Evolutionary conservation across 441 rosid genomes (phyloP).

Genomic region (Eugenia klotzschiana): DNA sequence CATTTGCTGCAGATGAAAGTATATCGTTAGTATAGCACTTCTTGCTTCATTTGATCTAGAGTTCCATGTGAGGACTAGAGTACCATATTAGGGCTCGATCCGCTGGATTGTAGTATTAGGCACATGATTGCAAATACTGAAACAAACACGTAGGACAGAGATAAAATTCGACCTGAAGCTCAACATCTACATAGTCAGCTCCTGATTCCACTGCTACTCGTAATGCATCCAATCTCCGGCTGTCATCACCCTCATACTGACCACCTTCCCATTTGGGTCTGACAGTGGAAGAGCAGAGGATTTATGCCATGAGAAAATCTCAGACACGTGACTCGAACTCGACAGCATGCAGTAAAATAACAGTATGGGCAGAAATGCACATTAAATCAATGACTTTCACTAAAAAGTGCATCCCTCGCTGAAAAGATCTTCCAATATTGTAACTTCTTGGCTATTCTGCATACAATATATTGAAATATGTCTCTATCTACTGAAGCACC

Average conservation of each 20-base stretch:
- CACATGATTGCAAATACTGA: neutral
- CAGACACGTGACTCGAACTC: neutral
- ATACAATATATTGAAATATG: neutral
- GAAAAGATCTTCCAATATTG: neutral
- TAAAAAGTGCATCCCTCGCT: neutral
- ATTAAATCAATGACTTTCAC: neutral
- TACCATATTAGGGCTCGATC: neutral
- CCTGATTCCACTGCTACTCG: conserved; percentile 39
- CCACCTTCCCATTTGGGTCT: conserved; percentile 65
- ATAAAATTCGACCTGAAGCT: conserved; percentile 22
- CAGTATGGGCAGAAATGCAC: neutral
- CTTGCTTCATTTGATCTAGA: neutral
- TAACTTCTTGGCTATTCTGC: neutral
- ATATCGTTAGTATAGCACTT: neutral
- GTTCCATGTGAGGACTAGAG: neutral
- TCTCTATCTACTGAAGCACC: neutral
- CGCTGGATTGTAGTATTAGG: neutral
- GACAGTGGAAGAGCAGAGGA: neutral
- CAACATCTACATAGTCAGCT: conserved; percentile 44
- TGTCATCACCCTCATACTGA: conserved; percentile 37
- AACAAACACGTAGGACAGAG: neutral
- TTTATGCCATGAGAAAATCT: neutral
- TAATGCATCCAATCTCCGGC: conserved; percentile 26
- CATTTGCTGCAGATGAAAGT: neutral
- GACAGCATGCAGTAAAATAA: neutral